Conservation (phyloP, 192 early-diverging fungal species). For the Backusella liffmaniae region DNA sequence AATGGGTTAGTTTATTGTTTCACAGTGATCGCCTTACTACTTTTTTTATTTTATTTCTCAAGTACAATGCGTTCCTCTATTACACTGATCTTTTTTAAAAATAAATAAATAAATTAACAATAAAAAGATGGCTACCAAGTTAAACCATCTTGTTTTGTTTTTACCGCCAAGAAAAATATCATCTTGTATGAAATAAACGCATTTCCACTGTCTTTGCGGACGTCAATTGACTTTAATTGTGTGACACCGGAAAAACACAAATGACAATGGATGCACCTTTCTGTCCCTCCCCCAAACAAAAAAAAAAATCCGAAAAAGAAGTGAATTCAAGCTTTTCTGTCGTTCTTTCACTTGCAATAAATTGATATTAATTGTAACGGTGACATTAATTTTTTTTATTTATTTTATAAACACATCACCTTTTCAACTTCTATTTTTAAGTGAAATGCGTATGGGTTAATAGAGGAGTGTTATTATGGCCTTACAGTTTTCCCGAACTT, state of each 20-base stretch:
- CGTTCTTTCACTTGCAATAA: not conserved
- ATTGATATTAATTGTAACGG: not conserved
- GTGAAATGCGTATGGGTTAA: not conserved
- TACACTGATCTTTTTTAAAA: not conserved
- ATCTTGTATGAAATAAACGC: too few species aligned
- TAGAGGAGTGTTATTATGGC: not conserved
- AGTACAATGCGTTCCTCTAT: not conserved
- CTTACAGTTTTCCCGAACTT: not conserved
- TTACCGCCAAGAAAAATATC: too few species aligned
- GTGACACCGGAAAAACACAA: too few species aligned
- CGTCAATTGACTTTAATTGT: too few species aligned
- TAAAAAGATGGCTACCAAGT: not conserved
- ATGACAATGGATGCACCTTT: too few species aligned
- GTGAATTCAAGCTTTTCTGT: not conserved
- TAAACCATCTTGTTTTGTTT: not conserved
- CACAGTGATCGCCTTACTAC: slow-evolving; percentile 4
- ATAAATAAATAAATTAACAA: not conserved
- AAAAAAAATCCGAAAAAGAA: not conserved
- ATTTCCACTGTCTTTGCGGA: too few species aligned
- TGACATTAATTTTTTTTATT: not conserved
- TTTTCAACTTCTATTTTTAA: not conserved
- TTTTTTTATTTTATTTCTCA: not conserved
- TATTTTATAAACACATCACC: not conserved
- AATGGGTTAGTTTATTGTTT: not conserved
- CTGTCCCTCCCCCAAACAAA: not conserved